These are phyloP conservation scores for Vicia villosa DNA, from an alignment of 306 rosid species.

Conservation along the genomic window DNA sequence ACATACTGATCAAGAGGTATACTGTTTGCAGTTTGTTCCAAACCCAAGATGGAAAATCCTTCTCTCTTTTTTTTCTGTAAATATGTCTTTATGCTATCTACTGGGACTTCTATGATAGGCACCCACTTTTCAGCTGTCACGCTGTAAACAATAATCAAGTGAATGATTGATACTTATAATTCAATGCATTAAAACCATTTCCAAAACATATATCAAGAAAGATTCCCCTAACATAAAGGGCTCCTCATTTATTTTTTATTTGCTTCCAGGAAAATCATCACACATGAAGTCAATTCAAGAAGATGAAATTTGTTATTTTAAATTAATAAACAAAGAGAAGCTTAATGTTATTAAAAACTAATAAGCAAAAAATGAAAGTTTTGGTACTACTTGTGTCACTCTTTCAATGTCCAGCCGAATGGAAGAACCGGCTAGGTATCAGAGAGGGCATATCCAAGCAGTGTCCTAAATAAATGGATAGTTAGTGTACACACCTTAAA, in stretches of 20 bases:
- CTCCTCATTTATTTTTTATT: background rate
- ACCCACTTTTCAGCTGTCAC: conserved; percentile 99
- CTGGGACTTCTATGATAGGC: conserved; percentile 88
- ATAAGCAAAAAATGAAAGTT: no score
- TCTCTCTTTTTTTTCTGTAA: conserved; percentile 84
- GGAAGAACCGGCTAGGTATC: background rate
- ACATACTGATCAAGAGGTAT: conserved; percentile 73
- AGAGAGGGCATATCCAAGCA: background rate
- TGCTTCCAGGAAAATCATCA: conserved; percentile 2
- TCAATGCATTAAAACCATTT: conserved; percentile 2
- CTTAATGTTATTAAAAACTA: background rate
- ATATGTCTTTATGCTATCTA: conserved; percentile 73
- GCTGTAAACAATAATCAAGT: conserved; percentile 48
- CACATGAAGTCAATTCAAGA: conserved; percentile 8
- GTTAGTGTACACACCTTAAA: conserved; percentile 2
- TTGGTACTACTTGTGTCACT: background rate
- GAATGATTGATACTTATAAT: conserved; percentile 14
- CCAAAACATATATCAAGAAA: conserved; percentile 1
- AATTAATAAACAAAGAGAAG: conserved; percentile 19
- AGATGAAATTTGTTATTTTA: conserved; percentile 4
- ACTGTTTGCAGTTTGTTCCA: conserved; percentile 98
- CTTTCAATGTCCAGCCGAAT: background rate
- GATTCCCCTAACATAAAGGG: background rate
- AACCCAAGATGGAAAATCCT: conserved; percentile 92
- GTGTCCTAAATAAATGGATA: background rate